Conservation (phyloP, 139 green algal genomes). For the Tetradesmus obliquus region DNA sequence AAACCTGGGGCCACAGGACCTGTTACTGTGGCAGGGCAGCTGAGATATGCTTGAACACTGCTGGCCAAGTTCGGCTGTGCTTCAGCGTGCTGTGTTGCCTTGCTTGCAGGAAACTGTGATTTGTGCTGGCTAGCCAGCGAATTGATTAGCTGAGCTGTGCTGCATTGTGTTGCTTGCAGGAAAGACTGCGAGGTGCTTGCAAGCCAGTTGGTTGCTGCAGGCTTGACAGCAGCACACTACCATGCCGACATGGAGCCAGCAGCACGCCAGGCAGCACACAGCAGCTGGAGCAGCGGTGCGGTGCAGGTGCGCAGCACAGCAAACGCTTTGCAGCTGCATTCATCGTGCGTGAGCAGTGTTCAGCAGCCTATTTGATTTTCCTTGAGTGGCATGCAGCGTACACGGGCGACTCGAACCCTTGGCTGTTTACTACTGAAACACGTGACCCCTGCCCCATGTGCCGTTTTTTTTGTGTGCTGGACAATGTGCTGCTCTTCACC, state of each 20-base stretch:
- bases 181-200: slow-evolving; percentile 62
- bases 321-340: neutral
- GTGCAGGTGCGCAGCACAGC: slow-evolving; percentile 39
- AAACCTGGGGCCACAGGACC: no score
- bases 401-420: no score
- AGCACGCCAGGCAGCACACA: slow-evolving; percentile 78
- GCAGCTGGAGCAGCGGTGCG: slow-evolving; percentile 73
- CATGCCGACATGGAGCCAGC: slow-evolving; percentile 87
- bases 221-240: slow-evolving; percentile 76
- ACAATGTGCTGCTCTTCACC: neutral
- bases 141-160: slow-evolving; percentile 8
- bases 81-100: neutral
- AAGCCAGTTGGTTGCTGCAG: slow-evolving; percentile 52
- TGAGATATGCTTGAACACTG: neutral
- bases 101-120: neutral
- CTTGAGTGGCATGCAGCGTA: neutral
- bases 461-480: neutral
- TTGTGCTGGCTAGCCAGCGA: neutral
- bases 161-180: neutral
- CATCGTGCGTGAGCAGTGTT: neutral
- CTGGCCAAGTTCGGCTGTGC: neutral
- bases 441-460: no score
- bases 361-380: neutral
- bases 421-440: neutral
- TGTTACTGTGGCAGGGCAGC: no score